Conservation (phyloP, 768 basidiomycete genomes). For the Suillus subluteus region DNA sequence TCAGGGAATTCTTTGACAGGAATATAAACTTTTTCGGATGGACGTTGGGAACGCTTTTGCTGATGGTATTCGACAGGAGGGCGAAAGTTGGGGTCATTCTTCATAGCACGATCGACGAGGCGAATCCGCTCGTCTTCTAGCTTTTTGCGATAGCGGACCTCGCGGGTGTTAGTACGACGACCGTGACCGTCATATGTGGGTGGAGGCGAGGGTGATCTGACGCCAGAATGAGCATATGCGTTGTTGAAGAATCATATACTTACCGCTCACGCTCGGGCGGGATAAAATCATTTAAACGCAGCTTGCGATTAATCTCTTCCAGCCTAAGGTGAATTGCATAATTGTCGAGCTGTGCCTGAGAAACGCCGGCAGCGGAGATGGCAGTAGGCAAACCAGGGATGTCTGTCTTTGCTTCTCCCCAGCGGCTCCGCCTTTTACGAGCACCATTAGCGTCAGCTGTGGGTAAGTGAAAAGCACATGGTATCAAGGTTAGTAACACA, state of each 20-base stretch:
- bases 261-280: slow-evolving; percentile 95
- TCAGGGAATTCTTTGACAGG: slow-evolving; percentile 99
- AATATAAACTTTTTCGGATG: slow-evolving; percentile 98
- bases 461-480: slow-evolving; percentile 43
- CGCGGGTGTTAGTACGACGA: slow-evolving; percentile 97
- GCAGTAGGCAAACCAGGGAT: slow-evolving; percentile 94
- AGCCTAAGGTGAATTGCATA: slow-evolving; percentile 95
- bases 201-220: slow-evolving; percentile 92
- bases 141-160: slow-evolving; percentile 97
- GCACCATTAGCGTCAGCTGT: slow-evolving; percentile 84
- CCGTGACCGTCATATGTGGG: slow-evolving; percentile 98
- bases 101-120: slow-evolving; percentile 95
- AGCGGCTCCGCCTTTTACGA: slow-evolving; percentile 94
- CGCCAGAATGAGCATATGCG: slow-evolving; percentile 15
- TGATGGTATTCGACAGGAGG: slow-evolving; percentile 97
- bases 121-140: slow-evolving; percentile 90
- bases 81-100: slow-evolving; percentile 96
- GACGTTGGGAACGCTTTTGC: slow-evolving; percentile 90
- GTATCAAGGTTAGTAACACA: slow-evolving; percentile 58
- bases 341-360: slow-evolving; percentile 94
- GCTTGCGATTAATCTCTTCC: slow-evolving; percentile 96
- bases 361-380: slow-evolving; percentile 90
- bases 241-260: slow-evolving; percentile 17
- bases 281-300: slow-evolving; percentile 91
- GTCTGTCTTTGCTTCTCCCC: slow-evolving; percentile 93